Evolutionary conservation across 495 filamentous ascomycete genomes (phyloP).

Genomic region (Pseudomonodictys pantanalensis): DNA sequence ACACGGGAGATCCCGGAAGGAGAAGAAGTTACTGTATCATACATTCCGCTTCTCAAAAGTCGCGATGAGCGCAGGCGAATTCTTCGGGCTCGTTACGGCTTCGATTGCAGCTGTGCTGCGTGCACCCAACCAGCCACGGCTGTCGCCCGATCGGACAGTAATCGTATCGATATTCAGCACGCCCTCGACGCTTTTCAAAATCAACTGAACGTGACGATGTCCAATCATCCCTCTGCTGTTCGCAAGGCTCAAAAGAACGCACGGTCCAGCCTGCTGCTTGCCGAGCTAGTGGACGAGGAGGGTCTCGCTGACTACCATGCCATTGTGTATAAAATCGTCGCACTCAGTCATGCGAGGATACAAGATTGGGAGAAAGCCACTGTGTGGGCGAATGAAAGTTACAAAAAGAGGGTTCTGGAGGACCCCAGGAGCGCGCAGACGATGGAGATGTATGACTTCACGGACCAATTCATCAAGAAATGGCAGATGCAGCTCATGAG

Average conservation of each 20-base stretch:
- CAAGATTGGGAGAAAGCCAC: neutral
- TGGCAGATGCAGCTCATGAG: neutral
- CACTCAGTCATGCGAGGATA: neutral
- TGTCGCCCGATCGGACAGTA: constrained; percentile 6
- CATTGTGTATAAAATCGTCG: neutral
- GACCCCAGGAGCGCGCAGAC: neutral
- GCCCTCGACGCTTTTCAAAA: neutral
- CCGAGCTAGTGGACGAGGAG: neutral
- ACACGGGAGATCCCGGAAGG: constrained; percentile 43
- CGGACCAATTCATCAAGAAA: neutral
- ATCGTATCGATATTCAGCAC: neutral
- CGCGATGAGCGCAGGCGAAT: constrained; percentile 29
- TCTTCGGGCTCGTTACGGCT: constrained; percentile 42
- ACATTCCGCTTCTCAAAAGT: constrained; percentile 38
- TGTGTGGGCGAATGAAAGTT: neutral
- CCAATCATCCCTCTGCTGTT: neutral
- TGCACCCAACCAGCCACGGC: constrained; percentile 37
- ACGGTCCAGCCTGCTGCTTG: neutral
- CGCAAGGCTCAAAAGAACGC: neutral
- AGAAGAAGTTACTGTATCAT: constrained; percentile 47
- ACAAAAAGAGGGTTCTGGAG: neutral
- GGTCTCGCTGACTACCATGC: neutral
- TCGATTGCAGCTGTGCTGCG: constrained; percentile 43
- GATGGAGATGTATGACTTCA: neutral
- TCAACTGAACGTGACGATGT: neutral